Percentiles rank a stretch among this genome's conserved stretches.
Conservation (phyloP, 2,329 filamentous ascomycete species). For the Tympanopsis confertula region DNA sequence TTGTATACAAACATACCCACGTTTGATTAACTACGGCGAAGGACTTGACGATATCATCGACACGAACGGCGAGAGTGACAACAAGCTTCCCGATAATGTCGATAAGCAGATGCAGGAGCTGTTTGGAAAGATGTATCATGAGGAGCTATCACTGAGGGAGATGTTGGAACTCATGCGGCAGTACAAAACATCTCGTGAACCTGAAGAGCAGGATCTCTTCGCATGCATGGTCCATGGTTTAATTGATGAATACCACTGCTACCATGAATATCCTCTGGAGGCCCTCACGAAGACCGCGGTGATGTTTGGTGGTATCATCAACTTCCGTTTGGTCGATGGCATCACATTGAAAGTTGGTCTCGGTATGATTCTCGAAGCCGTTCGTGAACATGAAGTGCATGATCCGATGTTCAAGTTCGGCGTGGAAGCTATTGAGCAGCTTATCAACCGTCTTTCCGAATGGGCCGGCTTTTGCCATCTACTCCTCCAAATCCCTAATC, state of each 20-base stretch:
- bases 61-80: slow-evolving; percentile 68
- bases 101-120: slow-evolving; percentile 92
- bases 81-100: slow-evolving; percentile 65
- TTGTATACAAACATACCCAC: slow-evolving; percentile 84
- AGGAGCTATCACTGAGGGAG: slow-evolving; percentile 73
- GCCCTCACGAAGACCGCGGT: slow-evolving; percentile 91
- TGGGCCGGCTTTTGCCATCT: slow-evolving; percentile 94
- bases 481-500: slow-evolving; percentile 67
- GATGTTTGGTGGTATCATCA: slow-evolving; percentile 91
- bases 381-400: slow-evolving; percentile 71
- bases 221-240: slow-evolving; percentile 97
- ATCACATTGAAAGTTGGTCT: slow-evolving; percentile 88
- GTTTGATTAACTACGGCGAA: slow-evolving; percentile 91
- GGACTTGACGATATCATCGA: slow-evolving; percentile 88
- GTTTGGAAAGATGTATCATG: slow-evolving; percentile 95
- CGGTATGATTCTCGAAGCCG: slow-evolving; percentile 94
- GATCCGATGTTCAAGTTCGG: slow-evolving; percentile 98
- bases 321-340: slow-evolving; percentile 79
- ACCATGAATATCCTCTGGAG: slow-evolving; percentile 89
- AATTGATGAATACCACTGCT: slow-evolving; percentile 94
- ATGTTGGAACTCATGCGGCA: slow-evolving; percentile 74
- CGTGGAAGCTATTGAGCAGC: slow-evolving; percentile 82
- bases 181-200: slow-evolving; percentile 78
- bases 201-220: slow-evolving; percentile 84
- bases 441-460: slow-evolving; percentile 71